Evolutionary conservation across 495 filamentous ascomycete species (phyloP), one percentile per base, ranked within the genome.

Genomic region (Aspergillus kassunensis): DNA sequence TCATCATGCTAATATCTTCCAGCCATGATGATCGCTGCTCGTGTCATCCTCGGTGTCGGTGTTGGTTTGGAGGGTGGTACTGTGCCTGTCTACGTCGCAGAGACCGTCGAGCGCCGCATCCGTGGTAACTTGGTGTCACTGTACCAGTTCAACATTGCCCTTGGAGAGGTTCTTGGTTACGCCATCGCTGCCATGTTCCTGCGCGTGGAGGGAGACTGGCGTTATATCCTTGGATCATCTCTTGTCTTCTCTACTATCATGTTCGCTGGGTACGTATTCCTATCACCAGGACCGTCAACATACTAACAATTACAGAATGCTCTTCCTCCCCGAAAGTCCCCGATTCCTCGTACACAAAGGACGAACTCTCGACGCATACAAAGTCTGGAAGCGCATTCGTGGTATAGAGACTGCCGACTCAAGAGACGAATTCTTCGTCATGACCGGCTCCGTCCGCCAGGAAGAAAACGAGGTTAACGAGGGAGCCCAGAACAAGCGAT

Each of bases 151-250:
- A 83, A 81, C 62, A 84, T 85, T 42, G 81, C 81, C 1, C 61
- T 85, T 0, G 82, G 82, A 39, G 79, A 84, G 60, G 80, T 85
- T 21, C 65, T 84, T 15, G 81, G 82, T 10, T 84, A 83, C 54
- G 82, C 76, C 12, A 74, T 83, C 11, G 80, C 79, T 0, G 82
- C 80, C 40, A 83, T 85, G 25, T 84, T 84, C 57, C 65, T 83
- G 52, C 66, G 70, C 33, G 79, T 85, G 45, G 46, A 56, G 7
- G 81, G 81, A 46, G 81, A 79, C 69, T 85, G 82, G 82, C 72
- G 81, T 23, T 85, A 79, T 54, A 84, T 84, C 49, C 74, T 84
- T n/a, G 82, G 82, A 6, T 81, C 78, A 2, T 83, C 80, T 0
- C 67, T 84, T n/a, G 58, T 84, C 47, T 84, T 84, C 63, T 82